A percentile compares a stretch with the other conserved stretches of the same genome.
Evolutionary conservation across 108 stramenopile species (phyloP).

Genomic region (Skeletonema costatum): DNA sequence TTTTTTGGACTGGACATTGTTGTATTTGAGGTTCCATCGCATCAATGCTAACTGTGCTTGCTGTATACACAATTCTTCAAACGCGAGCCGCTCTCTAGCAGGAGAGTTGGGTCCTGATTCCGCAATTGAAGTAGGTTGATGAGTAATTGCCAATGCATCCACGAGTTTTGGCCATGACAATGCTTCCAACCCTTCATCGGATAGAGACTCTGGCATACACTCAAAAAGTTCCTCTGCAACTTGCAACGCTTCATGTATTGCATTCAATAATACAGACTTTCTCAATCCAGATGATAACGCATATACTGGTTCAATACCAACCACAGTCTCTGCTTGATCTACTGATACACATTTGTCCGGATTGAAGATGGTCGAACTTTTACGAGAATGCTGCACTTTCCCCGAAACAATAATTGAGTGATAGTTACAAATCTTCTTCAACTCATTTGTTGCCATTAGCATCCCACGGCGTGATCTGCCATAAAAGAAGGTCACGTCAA

Average conservation of each 20-base stretch:
- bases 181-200: conserved; percentile 8
- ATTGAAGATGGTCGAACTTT: conserved; percentile 16
- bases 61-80: conserved; percentile 41
- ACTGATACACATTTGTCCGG: conserved; percentile 16
- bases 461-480: conserved; percentile 10
- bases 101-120: conserved; percentile 11
- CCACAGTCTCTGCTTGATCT: conserved; percentile 8
- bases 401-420: conserved; percentile 23
- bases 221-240: conserved; percentile 15
- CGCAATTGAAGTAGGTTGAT: conserved; percentile 25
- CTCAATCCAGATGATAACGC: conserved; percentile 17
- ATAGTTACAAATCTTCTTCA: background rate
- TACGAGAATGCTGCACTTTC: conserved; percentile 10
- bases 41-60: conserved; percentile 25
- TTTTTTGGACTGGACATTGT: background rate
- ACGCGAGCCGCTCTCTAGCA: conserved; percentile 29
- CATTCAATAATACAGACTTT: conserved; percentile 6
- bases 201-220: conserved; percentile 30
- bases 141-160: conserved; percentile 21
- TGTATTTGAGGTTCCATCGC: conserved; percentile 34
- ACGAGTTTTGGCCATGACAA: conserved; percentile 25
- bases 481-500: conserved; percentile 27
- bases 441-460: conserved; percentile 1
- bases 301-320: conserved; percentile 44
- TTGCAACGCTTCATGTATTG: conserved; percentile 18